A percentile compares a stretch with the other conserved stretches of the same genome.
These are phyloP conservation scores for Wickerhamiella dianesei DNA, from an alignment of 805 yeast species.

Conservation along the genomic window DNA sequence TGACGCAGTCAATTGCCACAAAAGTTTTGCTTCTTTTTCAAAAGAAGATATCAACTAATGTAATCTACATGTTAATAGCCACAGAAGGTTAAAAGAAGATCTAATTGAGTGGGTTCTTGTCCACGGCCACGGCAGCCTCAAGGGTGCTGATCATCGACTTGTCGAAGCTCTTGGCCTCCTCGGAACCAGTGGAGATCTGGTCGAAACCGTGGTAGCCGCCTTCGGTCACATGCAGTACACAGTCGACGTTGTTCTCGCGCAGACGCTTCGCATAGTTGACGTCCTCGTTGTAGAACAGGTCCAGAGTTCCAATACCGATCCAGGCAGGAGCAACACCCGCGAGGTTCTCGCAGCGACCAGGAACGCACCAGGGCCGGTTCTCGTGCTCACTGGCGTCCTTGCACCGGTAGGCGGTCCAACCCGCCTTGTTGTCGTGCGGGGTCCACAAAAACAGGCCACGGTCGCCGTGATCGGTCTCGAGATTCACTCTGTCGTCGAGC, in stretches of 20 bases:
- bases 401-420: constrained; percentile 1
- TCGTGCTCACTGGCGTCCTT: background rate
- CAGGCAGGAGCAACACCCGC: background rate
- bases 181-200: background rate
- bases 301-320: background rate
- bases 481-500: background rate
- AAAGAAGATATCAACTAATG: too few relatives aligned
- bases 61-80: too few relatives aligned
- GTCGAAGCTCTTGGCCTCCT: background rate
- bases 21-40: too few relatives aligned
- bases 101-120: background rate
- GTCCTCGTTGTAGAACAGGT: background rate
- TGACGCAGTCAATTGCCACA: too few relatives aligned
- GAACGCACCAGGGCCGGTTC: background rate
- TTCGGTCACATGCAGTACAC: background rate
- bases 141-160: background rate
- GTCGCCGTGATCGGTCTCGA: background rate
- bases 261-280: constrained; percentile 1
- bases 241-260: background rate
- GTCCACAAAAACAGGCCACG: constrained; percentile 1
- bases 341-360: background rate
- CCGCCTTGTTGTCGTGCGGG: background rate
- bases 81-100: too few relatives aligned
- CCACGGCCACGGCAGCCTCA: background rate
- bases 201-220: constrained; percentile 1